Conservation (phyloP, 805 yeast species). For the Metschnikowia corniflorae region DNA sequence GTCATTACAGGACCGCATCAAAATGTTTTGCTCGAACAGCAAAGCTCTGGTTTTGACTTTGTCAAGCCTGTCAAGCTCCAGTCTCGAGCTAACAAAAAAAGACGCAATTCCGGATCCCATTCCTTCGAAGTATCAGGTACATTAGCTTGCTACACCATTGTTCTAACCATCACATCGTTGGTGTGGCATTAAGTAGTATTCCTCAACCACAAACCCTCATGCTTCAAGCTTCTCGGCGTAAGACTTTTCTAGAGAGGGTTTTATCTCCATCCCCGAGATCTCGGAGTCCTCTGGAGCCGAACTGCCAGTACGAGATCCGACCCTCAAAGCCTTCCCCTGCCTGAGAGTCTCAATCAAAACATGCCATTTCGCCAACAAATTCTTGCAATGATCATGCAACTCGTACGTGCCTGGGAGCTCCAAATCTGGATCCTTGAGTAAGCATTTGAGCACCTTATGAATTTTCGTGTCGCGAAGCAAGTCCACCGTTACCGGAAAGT, state of each 20-base stretch:
- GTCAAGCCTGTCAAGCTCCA: no score
- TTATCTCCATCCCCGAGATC: constrained; percentile 12
- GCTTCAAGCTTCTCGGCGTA: constrained; percentile 9
- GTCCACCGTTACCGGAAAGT: constrained; percentile 40
- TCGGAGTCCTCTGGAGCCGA: constrained; percentile 15
- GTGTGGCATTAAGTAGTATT: no score
- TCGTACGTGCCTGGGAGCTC: constrained; percentile 43
- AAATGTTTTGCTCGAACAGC: no score
- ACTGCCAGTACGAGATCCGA: constrained; percentile 14
- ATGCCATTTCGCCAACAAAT: constrained; percentile 42
- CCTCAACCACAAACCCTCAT: no score
- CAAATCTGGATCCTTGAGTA: constrained; percentile 36
- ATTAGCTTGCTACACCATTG: no score
- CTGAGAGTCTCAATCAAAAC: constrained; percentile 33
- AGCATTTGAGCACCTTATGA: constrained; percentile 51
- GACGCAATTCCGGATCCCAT: no score
- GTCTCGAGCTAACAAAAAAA: no score
- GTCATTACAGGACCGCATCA: no score
- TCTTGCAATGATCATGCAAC: constrained; percentile 43
- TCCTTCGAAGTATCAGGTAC: no score
- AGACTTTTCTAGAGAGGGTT: constrained; percentile 5
- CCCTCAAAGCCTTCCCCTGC: constrained; percentile 23
- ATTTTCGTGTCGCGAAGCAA: constrained; percentile 44
- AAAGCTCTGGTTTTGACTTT: no score
- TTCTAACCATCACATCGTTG: no score